Base-by-base conservation (phyloP, 257 asterid genomes). In the Plantago ovata region DNA sequence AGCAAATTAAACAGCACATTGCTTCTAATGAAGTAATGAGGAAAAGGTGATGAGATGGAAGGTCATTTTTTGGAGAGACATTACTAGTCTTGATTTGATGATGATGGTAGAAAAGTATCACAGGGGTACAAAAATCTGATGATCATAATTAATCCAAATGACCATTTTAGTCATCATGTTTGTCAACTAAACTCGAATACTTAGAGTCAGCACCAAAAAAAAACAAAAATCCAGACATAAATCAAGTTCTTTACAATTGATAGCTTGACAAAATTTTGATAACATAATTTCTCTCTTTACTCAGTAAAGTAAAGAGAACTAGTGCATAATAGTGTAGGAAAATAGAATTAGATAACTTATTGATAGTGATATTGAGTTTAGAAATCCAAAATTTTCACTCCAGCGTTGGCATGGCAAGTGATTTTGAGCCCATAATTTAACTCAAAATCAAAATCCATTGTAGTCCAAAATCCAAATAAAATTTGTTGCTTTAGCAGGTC, bases 41-140 rank as follows among this genome's bases (percentile, higher is more conserved):
- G 45, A 6, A 66, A 67, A 70, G 72, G 71, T 68, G 44, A 43
- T 61, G 48, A 55, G 78, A 61, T 75, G 62, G 67, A 50, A 63
- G 38, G 77, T 72, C 81, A 38, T 42, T 62, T 61, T 70, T 11
- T 53, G 59, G 75, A 63, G 58, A 60, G 60, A 46, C n/a, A n/a
- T n/a, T n/a, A n/a, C n/a, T n/a, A n/a, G n/a, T n/a, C n/a, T n/a
- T n/a, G n/a, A n/a, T n/a, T n/a, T n/a, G 14, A 21, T 18, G 36
- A 59, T 75, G 11, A 71, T 74, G 40, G 63, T 66, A 70, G 44
- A 54, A 38, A 13, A 15, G 64, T 58, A 61, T n/a, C 23, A 10
- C 14, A 63, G 39, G 12, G 41, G 36, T 1, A 56, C 16, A 50
- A 24, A 24, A 2, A 20, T 51, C 20, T 56, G 5, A 28, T 40